Conservation (phyloP, 345 rosid genomes). For the Brassica juncea region DNA sequence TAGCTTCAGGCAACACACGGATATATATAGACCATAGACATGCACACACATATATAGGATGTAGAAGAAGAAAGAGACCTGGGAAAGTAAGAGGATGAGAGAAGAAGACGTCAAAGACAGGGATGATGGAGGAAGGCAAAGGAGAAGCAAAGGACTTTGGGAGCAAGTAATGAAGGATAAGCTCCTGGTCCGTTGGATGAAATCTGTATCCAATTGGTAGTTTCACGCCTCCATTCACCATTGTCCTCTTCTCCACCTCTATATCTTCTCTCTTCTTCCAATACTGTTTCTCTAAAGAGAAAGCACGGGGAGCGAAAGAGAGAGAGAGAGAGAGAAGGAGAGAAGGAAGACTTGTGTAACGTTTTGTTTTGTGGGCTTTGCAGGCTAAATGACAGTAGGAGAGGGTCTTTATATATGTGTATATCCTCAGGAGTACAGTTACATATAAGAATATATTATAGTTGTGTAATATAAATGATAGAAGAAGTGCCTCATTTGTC, state of each 20-base stretch:
- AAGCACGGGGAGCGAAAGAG: neutral
- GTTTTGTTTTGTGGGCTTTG: slow-evolving; percentile 28
- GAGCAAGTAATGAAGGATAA: slow-evolving; percentile 77
- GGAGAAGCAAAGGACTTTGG: slow-evolving; percentile 59
- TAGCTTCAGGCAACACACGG: neutral
- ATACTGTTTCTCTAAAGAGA: slow-evolving; percentile 5
- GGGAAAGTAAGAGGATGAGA: slow-evolving; percentile 70
- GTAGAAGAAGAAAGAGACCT: slow-evolving; percentile 47
- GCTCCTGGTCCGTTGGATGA: slow-evolving; percentile 86
- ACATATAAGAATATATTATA: neutral
- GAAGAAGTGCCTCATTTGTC: slow-evolving; percentile 31
- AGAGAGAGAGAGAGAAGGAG: slow-evolving; percentile 3
- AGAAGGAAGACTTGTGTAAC: slow-evolving; percentile 21
- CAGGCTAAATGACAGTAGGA: slow-evolving; percentile 35
- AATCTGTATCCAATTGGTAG: slow-evolving; percentile 85
- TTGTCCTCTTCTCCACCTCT: slow-evolving; percentile 45
- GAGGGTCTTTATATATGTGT: slow-evolving; percentile 27
- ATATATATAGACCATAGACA: too few species aligned
- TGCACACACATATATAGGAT: neutral
- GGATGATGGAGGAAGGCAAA: slow-evolving; percentile 71
- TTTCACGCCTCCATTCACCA: slow-evolving; percentile 50
- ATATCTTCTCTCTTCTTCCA: slow-evolving; percentile 20
- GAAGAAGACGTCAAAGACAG: slow-evolving; percentile 68
- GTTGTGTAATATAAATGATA: slow-evolving; percentile 17
- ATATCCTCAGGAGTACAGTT: slow-evolving; percentile 21